phyloP scores from a whole-genome alignment of 805 yeast species.

The Ogataea neopini region DNA sequence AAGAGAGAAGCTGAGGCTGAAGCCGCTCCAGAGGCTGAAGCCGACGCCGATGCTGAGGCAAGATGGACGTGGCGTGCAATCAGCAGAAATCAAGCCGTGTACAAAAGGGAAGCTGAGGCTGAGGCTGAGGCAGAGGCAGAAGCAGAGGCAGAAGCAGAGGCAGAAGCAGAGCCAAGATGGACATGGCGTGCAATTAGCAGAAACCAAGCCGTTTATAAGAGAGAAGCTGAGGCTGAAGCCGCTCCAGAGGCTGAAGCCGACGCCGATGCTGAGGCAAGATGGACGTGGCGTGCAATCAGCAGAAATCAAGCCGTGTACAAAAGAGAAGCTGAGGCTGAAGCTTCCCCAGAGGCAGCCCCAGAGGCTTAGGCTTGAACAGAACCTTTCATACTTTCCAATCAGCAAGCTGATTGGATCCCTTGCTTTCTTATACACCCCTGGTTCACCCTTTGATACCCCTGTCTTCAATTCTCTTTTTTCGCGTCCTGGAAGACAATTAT shows the following conservation, averaged over 20 bases:
- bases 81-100: conserved; percentile 16
- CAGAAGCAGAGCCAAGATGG: conserved; percentile 11
- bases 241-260: conserved; percentile 7
- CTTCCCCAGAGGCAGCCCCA: conserved; percentile 20
- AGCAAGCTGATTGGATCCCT: conserved; percentile 2
- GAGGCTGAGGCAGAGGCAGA: conserved; percentile 21
- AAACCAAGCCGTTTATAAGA: conserved; percentile 27
- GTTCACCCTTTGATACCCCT: conserved; percentile 1
- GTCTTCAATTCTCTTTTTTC: conserved; percentile 8
- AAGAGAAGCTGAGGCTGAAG: conserved; percentile 24
- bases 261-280: conserved; percentile 18
- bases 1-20: conserved; percentile 28
- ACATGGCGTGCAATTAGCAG: conserved; percentile 12
- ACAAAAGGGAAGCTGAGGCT: conserved; percentile 26
- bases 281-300: conserved; percentile 11
- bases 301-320: conserved; percentile 25
- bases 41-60: conserved; percentile 14
- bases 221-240: conserved; percentile 34
- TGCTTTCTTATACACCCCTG: not conserved
- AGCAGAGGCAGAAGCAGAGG: conserved; percentile 22
- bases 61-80: conserved; percentile 14
- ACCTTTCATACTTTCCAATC: not conserved
- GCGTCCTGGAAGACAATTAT: not conserved
- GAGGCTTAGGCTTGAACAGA: not conserved
- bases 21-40: conserved; percentile 17